Conservation (phyloP, 768 basidiomycete genomes). For the Pisolithus marmoratus region DNA sequence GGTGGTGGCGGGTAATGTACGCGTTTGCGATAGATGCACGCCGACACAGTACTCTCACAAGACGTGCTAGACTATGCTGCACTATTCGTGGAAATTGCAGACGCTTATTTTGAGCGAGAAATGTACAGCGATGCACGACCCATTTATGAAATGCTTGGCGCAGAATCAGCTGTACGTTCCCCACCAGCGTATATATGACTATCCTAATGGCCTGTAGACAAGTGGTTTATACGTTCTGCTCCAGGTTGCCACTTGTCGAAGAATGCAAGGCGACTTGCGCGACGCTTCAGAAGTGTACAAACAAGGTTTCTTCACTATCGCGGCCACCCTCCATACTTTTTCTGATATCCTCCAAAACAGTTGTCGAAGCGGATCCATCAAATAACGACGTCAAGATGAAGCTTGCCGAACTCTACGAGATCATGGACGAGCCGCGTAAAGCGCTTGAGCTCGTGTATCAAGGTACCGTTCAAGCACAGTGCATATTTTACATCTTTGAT, state of each 20-base stretch:
- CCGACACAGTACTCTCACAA: slow-evolving; percentile 60
- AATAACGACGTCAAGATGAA: slow-evolving; percentile 84
- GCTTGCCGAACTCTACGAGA: slow-evolving; percentile 86
- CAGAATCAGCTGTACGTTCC: slow-evolving; percentile 58
- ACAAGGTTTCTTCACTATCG: slow-evolving; percentile 46
- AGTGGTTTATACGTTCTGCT: slow-evolving; percentile 65
- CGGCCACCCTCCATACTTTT: neutral
- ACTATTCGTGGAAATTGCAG: slow-evolving; percentile 78
- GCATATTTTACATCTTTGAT: neutral
- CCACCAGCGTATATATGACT: neutral
- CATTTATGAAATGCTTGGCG: slow-evolving; percentile 75
- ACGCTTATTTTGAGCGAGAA: slow-evolving; percentile 72
- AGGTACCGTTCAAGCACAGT: slow-evolving; percentile 39
- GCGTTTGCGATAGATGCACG: slow-evolving; percentile 55
- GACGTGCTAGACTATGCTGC: slow-evolving; percentile 74
- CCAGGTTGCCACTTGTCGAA: slow-evolving; percentile 78
- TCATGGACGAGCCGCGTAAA: slow-evolving; percentile 66
- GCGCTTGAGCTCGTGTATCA: slow-evolving; percentile 82
- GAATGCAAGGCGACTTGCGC: slow-evolving; percentile 65
- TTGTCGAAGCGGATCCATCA: slow-evolving; percentile 65
- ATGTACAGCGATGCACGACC: slow-evolving; percentile 75
- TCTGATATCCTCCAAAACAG: slow-evolving; percentile 33
- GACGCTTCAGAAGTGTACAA: slow-evolving; percentile 83
- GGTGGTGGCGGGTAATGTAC: neutral
- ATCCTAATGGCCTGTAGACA: slow-evolving; percentile 41